Conservation (phyloP, 768 basidiomycete species). For the Leucogyrophana mollusca region DNA sequence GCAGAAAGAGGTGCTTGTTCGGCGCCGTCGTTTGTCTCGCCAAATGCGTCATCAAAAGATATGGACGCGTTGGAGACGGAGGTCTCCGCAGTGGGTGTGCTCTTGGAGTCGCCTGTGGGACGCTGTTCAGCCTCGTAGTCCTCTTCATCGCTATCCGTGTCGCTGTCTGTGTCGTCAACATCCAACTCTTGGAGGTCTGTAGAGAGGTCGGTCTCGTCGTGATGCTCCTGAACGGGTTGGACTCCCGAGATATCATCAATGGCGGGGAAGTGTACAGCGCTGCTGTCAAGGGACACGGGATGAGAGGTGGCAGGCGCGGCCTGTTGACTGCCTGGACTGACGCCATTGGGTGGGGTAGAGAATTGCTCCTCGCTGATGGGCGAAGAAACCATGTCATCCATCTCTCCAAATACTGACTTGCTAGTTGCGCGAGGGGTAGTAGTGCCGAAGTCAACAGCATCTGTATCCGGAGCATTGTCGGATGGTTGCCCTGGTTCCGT, state of each 20-base stretch:
- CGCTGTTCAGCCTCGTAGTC: slow-evolving; percentile 28
- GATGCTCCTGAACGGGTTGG: slow-evolving; percentile 14
- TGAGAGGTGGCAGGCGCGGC: slow-evolving; percentile 17
- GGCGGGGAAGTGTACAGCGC: slow-evolving; percentile 34
- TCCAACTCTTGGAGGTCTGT: slow-evolving; percentile 59
- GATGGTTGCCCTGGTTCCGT: slow-evolving; percentile 7
- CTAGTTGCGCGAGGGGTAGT: slow-evolving; percentile 16
- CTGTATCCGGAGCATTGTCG: slow-evolving; percentile 19
- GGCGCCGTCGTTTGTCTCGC: slow-evolving; percentile 23
- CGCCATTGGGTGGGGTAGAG: slow-evolving; percentile 56
- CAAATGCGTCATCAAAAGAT: slow-evolving; percentile 63
- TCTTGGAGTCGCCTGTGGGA: too few species aligned
- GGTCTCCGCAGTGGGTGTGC: too few species aligned
- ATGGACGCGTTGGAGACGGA: slow-evolving; percentile 9
- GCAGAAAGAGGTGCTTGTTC: slow-evolving; percentile 22
- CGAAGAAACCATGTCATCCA: slow-evolving; percentile 21
- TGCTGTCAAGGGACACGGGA: slow-evolving; percentile 24
- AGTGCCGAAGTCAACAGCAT: slow-evolving; percentile 17
- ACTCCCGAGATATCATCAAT: slow-evolving; percentile 26
- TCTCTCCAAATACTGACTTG: slow-evolving; percentile 10
- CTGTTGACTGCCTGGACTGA: slow-evolving; percentile 20
- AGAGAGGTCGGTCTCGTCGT: slow-evolving; percentile 50
- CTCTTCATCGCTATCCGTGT: slow-evolving; percentile 47
- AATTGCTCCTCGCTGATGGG: slow-evolving; percentile 53
- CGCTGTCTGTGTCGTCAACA: slow-evolving; percentile 53